Base-by-base conservation (phyloP, 176 grass and related monocot species). In the Triticum turgidum region DNA sequence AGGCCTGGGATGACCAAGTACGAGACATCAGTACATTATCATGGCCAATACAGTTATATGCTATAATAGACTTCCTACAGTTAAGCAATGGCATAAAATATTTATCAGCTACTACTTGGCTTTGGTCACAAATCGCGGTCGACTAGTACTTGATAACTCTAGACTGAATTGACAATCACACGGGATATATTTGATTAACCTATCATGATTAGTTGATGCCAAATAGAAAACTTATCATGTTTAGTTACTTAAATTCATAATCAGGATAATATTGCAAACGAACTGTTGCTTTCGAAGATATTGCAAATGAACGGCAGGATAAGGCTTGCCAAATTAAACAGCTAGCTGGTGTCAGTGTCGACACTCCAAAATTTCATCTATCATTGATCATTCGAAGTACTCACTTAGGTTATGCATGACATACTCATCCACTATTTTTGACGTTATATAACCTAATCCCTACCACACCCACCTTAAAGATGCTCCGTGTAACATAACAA, bases 1-100 rank as follows among this genome's bases (percentile, higher is more conserved):
- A 92, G 80, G 90, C 92, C 44, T 97, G 94, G 94, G 44, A 91
- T 65, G 80, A 97, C 82, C 92, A 97, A 30, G 94, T 94, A 86
- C 49, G 83, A 24, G 51, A 38, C 8, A 30, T 30, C 29, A 30
- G 29, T 30, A 30, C 29, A 30, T 30, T 30, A 30, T 30, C 29
- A 30, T 30, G 29, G 29, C 29, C 29, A 30, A 30, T 30, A 30
- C 2, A 30, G 29, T 30, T 30, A 30, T 30, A 30, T 30, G 29
- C 29, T 30, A 30, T 30, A 30, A 30, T 30, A 30, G 29, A 30
- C 29, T 30, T 30, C 29, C 2, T 30, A 30, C 29, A 30, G 2
- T 30, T 30, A 30, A 30, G 29, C 29, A 30, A 30, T 30, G 2
- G 29, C 29, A 2, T 30, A 2, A 30, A 34, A 14, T 44, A 73